Percentiles rank a stretch among this genome's conserved stretches.
Evolutionary conservation across 1,139 yeast species (phyloP).

Genomic region (Kurtzmaniella quercitrusa): DNA sequence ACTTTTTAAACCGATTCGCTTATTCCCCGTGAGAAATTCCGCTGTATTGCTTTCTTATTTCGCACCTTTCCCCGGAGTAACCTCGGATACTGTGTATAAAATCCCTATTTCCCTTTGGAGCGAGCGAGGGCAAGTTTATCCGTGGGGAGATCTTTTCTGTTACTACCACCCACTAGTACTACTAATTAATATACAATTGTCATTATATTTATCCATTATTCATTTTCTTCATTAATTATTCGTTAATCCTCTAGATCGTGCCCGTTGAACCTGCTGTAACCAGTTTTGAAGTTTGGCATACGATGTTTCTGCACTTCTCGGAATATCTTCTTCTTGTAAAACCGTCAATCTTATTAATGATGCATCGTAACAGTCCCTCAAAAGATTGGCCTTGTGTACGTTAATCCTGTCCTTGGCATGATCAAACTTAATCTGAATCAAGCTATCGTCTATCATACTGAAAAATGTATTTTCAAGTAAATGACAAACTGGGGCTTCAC

Average conservation of each 20-base stretch:
- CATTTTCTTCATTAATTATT: conserved; percentile 2
- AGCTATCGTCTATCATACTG: conserved; percentile 21
- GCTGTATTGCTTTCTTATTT: neutral
- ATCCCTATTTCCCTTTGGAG: too few relatives aligned
- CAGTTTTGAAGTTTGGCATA: conserved; percentile 16
- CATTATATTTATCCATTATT: neutral
- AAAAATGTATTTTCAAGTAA: conserved; percentile 20
- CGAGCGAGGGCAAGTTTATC: too few relatives aligned
- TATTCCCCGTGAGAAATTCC: too few relatives aligned
- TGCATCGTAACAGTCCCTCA: conserved; percentile 31
- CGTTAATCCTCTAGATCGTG: conserved; percentile 9
- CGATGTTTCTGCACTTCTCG: conserved; percentile 16
- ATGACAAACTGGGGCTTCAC: conserved; percentile 5
- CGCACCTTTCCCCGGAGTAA: neutral
- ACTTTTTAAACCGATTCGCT: too few relatives aligned
- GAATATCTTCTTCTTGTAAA: conserved; percentile 20
- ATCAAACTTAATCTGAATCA: conserved; percentile 27
- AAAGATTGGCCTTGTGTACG: conserved; percentile 15
- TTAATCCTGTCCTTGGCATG: conserved; percentile 18
- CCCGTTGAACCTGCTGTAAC: conserved; percentile 17
- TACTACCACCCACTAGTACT: too few relatives aligned
- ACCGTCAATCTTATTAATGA: conserved; percentile 18
- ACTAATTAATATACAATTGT: neutral
- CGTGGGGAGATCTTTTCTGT: too few relatives aligned
- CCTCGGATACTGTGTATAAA: neutral